Base-by-base conservation (phyloP, 2,329 filamentous ascomycete species). In the Zymoseptoria crescenta region DNA sequence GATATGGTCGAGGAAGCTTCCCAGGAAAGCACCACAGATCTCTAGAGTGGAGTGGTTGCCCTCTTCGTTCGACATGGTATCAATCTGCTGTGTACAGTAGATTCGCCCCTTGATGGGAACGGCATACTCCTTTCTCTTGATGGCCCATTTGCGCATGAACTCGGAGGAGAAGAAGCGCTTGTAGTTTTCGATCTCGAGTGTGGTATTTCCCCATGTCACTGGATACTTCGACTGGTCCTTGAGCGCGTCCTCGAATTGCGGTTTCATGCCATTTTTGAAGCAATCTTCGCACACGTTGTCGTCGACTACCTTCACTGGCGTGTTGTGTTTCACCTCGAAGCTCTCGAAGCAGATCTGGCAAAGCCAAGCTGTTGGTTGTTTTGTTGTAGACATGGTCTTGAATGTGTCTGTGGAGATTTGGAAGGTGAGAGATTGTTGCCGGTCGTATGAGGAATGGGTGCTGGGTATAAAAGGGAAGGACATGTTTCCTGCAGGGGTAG, bases 231-330 rank as follows among this genome's bases (percentile, higher is more conserved):
- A 19, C 28, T 59, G 49, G 41, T 54, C 49, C 20, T 21, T 19
- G 19, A 56, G 29, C 20, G 57, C 54, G 19, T 28, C 50, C 16
- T 48, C 29, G 24, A 56, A 59, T 7, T 56, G n/a, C 9, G 49
- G 24, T 16, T 49, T 49, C 49, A 53, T 24, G 29, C 53, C 54
- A n/a, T 9, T 1, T 6, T 13, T 24, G 57, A 53, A 59, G 49
- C 54, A 59, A 16, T 24, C 54, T 49, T n/a, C 45, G 50, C 54
- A 59, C 16, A 56, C 21, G n/a, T 41, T 6, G 30, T 53, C 21
- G 24, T 35, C 51, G 19, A 24, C 51, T 7, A 52, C 51, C 19
- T 28, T 13, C 7, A 52, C 51, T 45, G 35, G 35, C 24, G 8
- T 27, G 13, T 24, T 10, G 8, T 52, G 24, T 8, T 19, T 24